phyloP scores from a whole-genome alignment of 805 yeast genomes.

The Clavispora fructus region DNA sequence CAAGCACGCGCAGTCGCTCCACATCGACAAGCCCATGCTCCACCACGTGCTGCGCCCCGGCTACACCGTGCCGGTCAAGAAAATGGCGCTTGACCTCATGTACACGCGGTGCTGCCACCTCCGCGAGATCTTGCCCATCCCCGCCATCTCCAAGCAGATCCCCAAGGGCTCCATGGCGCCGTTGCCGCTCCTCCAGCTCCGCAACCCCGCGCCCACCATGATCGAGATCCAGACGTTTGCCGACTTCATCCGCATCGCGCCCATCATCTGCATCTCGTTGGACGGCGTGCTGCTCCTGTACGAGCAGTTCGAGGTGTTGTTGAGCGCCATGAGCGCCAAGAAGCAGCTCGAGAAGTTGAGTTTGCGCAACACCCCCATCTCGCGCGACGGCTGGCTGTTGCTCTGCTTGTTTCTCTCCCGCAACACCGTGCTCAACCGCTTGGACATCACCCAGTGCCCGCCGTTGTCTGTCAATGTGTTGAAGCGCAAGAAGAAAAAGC shows the following conservation, averaged over 20 bases:
- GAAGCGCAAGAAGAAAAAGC: slow-evolving; percentile 26
- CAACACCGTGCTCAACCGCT: slow-evolving; percentile 50
- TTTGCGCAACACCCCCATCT: slow-evolving; percentile 71
- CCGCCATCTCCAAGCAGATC: slow-evolving; percentile 79
- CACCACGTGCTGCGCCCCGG: slow-evolving; percentile 2
- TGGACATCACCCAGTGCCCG: slow-evolving; percentile 72
- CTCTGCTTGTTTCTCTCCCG: slow-evolving; percentile 70
- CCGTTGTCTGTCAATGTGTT: slow-evolving; percentile 41
- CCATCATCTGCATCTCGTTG: slow-evolving; percentile 65
- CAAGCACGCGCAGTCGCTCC: slow-evolving; percentile 8
- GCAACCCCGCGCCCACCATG: slow-evolving; percentile 86
- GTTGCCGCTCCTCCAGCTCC: slow-evolving; percentile 59
- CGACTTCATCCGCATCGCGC: slow-evolving; percentile 83
- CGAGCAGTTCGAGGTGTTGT: slow-evolving; percentile 71
- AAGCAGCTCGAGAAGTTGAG: slow-evolving; percentile 66
- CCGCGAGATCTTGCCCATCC: slow-evolving; percentile 86
- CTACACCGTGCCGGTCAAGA: slow-evolving; percentile 32
- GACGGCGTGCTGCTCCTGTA: slow-evolving; percentile 74
- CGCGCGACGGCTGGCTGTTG: slow-evolving; percentile 69
- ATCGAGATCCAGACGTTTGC: slow-evolving; percentile 84
- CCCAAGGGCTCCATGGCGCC: slow-evolving; percentile 76
- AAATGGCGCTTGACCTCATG: slow-evolving; percentile 60
- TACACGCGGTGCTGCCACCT: slow-evolving; percentile 92
- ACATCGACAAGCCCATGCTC: slow-evolving; percentile 12
- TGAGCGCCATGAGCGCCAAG: slow-evolving; percentile 65